Percentiles rank a stretch among this genome's conserved stretches.
These are phyloP conservation scores for Trichosporon coremiiforme DNA, from an alignment of 1,284 basidiomycete genomes.

Conservation along the genomic window DNA sequence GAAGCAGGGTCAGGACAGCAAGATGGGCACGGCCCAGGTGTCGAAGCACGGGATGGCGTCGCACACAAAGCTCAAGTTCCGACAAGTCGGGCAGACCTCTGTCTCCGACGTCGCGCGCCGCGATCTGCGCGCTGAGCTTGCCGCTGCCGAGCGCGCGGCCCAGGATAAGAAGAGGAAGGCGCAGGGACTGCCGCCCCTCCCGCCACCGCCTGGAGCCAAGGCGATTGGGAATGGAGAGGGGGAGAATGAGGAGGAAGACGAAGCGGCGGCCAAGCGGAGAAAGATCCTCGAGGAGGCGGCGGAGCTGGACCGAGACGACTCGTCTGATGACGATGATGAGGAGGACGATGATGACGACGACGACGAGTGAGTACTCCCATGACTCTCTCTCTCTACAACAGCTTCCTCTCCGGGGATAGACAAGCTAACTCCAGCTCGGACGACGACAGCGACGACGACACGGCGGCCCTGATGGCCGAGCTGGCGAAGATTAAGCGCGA, in stretches of 20 bases:
- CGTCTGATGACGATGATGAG: slow-evolving; percentile 65
- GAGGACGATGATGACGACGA: slow-evolving; percentile 52
- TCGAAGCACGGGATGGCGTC: slow-evolving; percentile 87
- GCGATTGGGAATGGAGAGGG: slow-evolving; percentile 35
- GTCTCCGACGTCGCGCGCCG: slow-evolving; percentile 70
- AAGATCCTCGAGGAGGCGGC: slow-evolving; percentile 79
- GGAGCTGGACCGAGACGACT: slow-evolving; percentile 83
- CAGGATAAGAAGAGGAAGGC: slow-evolving; percentile 86
- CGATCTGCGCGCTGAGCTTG: slow-evolving; percentile 78
- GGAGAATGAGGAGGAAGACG: slow-evolving; percentile 53
- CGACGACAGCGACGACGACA: slow-evolving; percentile 77
- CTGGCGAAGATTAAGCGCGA: slow-evolving; percentile 94
- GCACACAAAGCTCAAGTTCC: slow-evolving; percentile 94
- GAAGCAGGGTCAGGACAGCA: slow-evolving; percentile 58
- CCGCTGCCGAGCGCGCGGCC: slow-evolving; percentile 78
- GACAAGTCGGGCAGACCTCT: slow-evolving; percentile 83
- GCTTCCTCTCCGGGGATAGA: not conserved
- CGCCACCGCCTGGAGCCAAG: slow-evolving; percentile 38
- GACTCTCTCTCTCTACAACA: slow-evolving; percentile 39
- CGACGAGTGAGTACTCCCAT: slow-evolving; percentile 45
- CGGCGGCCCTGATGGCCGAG: slow-evolving; percentile 85
- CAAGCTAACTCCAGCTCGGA: slow-evolving; percentile 46
- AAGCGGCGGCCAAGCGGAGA: slow-evolving; percentile 71
- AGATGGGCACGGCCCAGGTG: slow-evolving; percentile 82
- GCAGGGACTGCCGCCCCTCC: slow-evolving; percentile 63